Evolutionary conservation across 164 flowering plant species (phyloP), one percentile per base, ranked within the genome.

Genomic region (Chimonanthus praecox): DNA sequence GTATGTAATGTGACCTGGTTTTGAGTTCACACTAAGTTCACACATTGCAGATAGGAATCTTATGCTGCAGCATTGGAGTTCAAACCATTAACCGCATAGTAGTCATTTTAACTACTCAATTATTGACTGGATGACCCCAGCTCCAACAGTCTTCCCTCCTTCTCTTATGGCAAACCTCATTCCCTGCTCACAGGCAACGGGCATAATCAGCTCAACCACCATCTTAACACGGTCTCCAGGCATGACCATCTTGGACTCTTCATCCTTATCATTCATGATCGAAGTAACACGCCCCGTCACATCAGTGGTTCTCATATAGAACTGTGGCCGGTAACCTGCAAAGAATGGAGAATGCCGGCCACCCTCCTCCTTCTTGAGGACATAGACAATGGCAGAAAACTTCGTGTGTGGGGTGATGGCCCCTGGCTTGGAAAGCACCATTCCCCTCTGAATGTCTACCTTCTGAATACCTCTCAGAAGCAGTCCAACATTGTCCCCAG

Each of bases 141-240:
- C 84, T 5, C 84, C 84, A 45, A 82, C 82, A 63, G 84, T 82
- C 82, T 80, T 82, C 49, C 84, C 84, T 9, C 84, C 84, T 73
- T 82, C 84, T 75, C 84, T 82, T 58, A 82, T 82, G 70, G 84
- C 80, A 73, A 82, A 82, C 78, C 84, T 79, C 84, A 82, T 82
- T 7, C 84, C 82, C 61, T 73, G 79, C 74, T 82, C 84, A 73
- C 82, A 79, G 11, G 84, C 84, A 44, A 82, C 77, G 2, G 82
- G 82, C 80, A 77, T 71, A 6, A 79, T 79, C 16, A 82, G 77
- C 71, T 82, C 84, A 3, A 82, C 84, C 3, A 75, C 75, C 80
- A 82, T 82, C 79, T 82, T 82, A 7, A 82, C 84, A 7, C 84
- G 76, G 49, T 82, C 84, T 5, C 84, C 82, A 5, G 84, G 84